These are phyloP conservation scores for Penicillium malachiteum DNA, from an alignment of 495 filamentous ascomycete genomes.

Conservation along the genomic window DNA sequence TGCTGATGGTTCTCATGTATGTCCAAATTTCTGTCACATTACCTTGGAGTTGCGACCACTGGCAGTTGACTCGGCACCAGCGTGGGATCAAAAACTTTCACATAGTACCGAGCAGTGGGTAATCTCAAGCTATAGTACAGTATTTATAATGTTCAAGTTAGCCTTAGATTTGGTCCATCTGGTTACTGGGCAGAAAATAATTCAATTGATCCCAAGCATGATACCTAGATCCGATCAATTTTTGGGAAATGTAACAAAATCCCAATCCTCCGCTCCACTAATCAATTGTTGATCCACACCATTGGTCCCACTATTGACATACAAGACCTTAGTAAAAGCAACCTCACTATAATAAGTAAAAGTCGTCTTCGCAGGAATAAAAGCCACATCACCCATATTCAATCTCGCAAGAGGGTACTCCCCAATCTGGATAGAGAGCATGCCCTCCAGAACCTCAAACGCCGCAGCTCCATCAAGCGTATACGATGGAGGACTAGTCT, in stretches of 20 bases:
- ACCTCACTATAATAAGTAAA: slow-evolving; percentile 36
- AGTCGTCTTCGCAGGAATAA: slow-evolving; percentile 28
- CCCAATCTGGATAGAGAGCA: slow-evolving; percentile 31
- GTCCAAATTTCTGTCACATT: too few species aligned
- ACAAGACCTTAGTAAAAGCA: slow-evolving; percentile 40
- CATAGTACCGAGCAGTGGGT: too few species aligned
- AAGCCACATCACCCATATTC: slow-evolving; percentile 37
- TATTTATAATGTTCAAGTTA: too few species aligned
- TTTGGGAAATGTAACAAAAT: slow-evolving; percentile 25
- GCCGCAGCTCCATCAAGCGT: slow-evolving; percentile 28
- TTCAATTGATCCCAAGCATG: too few species aligned
- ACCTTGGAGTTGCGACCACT: too few species aligned
- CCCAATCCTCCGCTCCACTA: slow-evolving; percentile 17
- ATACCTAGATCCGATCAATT: not conserved
- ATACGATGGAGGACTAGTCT: slow-evolving; percentile 19
- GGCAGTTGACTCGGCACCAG: too few species aligned
- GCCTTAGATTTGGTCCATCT: too few species aligned
- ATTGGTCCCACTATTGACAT: slow-evolving; percentile 31
- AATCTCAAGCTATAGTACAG: too few species aligned
- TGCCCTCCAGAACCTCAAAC: slow-evolving; percentile 43
- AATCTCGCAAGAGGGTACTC: slow-evolving; percentile 29
- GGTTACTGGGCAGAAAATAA: too few species aligned
- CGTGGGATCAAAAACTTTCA: too few species aligned
- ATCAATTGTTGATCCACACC: slow-evolving; percentile 36
- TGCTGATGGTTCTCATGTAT: too few species aligned